phyloP scores from a whole-genome alignment of 306 rosid species.

The Cucurbita argyrosperma region DNA sequence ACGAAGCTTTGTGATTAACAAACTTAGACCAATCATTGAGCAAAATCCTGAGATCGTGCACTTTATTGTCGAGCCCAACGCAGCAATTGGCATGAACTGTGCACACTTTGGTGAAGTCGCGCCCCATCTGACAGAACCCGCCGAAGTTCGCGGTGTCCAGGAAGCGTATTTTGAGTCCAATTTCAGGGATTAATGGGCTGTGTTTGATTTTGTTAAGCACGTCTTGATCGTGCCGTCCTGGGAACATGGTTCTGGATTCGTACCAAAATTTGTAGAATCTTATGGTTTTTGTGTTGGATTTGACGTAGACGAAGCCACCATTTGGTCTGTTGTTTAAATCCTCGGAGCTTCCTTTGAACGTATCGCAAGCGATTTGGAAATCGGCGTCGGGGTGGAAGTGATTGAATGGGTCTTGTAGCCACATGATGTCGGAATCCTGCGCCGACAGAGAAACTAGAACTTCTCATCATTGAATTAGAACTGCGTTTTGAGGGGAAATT shows the following conservation, averaged over 20 bases:
- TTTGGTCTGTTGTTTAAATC: slow-evolving; percentile 35
- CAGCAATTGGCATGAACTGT: slow-evolving; percentile 97
- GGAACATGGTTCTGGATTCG: slow-evolving; percentile 22
- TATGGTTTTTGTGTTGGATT: slow-evolving; percentile 35
- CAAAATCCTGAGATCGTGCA: slow-evolving; percentile 52
- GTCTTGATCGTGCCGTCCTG: slow-evolving; percentile 51
- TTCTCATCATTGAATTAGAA: too few species aligned
- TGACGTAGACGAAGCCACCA: slow-evolving; percentile 67
- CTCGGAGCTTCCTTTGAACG: slow-evolving; percentile 23
- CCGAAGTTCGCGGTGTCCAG: slow-evolving; percentile 49
- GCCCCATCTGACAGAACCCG: slow-evolving; percentile 53
- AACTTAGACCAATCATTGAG: slow-evolving; percentile 64
- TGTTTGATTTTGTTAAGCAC: slow-evolving; percentile 51
- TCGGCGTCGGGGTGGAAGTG: slow-evolving; percentile 37
- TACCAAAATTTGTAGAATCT: slow-evolving; percentile 65
- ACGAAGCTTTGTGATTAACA: slow-evolving; percentile 3
- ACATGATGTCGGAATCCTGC: slow-evolving; percentile 81
- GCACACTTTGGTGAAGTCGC: slow-evolving; percentile 25
- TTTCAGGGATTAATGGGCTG: slow-evolving; percentile 13
- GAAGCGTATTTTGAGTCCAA: slow-evolving; percentile 39
- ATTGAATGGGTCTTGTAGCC: slow-evolving; percentile 66
- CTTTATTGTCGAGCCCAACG: slow-evolving; percentile 49
- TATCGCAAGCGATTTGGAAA: slow-evolving; percentile 77
- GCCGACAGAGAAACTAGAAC: not conserved
- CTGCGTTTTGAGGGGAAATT: too few species aligned